Conservation (phyloP, 129 eudicot species). For the Scalesia atractyloides region DNA sequence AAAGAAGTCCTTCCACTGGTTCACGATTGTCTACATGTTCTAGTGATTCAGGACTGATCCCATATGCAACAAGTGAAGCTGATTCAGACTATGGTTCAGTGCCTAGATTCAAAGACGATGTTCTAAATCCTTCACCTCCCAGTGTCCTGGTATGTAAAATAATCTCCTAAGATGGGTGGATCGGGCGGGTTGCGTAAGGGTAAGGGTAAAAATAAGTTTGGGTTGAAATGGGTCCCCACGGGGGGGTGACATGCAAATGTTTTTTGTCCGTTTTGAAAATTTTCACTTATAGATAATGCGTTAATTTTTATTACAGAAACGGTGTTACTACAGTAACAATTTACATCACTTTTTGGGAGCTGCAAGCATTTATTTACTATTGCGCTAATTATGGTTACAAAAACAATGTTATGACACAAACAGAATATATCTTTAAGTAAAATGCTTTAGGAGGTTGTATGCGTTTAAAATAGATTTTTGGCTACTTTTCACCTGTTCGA, state of each 20-base stretch:
- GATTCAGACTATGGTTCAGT: constrained; percentile 20
- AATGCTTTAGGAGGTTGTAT: neutral
- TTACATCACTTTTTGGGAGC: neutral
- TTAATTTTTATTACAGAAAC: neutral
- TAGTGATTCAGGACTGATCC: constrained; percentile 32
- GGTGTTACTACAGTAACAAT: neutral
- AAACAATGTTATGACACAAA: neutral
- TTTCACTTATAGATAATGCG: neutral
- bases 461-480: neutral
- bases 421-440: neutral
- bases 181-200: too few species aligned
- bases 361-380: neutral
- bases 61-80: constrained; percentile 24
- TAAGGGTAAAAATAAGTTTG: too few species aligned
- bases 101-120: constrained; percentile 29
- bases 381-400: neutral
- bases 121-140: constrained; percentile 38
- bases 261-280: neutral
- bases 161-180: neutral
- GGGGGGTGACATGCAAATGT: neutral
- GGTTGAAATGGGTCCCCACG: neutral
- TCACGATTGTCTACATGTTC: constrained; percentile 58
- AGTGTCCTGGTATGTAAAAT: constrained; percentile 43
- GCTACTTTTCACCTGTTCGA: neutral
- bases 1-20: constrained; percentile 52